Evolutionary conservation across 2,329 filamentous ascomycete genomes (phyloP).

Genomic region (Sclerotinia spermophila): DNA sequence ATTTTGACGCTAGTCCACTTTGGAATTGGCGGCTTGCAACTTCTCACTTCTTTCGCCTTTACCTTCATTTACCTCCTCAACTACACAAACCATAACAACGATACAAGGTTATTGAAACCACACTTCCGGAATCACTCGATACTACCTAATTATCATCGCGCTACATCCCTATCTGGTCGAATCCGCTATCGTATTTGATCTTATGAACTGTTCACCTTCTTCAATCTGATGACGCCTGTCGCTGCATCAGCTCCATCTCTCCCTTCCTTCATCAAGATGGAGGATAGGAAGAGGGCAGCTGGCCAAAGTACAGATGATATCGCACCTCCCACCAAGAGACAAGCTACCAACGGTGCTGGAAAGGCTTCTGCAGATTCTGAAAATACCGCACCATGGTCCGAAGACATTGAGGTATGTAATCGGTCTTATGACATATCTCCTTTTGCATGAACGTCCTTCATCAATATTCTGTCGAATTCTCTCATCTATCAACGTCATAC

Average conservation of each 20-base stretch:
- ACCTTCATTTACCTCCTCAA: conserved; percentile 10
- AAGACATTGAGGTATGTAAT: conserved; percentile 67
- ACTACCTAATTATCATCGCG: conserved; percentile 6
- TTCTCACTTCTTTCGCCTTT: conserved; percentile 17
- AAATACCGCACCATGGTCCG: conserved; percentile 58
- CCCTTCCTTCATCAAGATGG: conserved; percentile 91
- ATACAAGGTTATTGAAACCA: conserved; percentile 11
- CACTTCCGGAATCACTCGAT: neutral
- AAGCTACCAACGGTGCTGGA: conserved; percentile 79
- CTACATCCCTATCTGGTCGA: conserved; percentile 14
- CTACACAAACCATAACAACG: conserved; percentile 20
- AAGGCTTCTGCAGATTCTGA: conserved; percentile 63
- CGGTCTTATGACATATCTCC: conserved; percentile 18
- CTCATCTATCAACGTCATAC: conserved; percentile 26
- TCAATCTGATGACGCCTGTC: conserved; percentile 55
- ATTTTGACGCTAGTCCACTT: conserved; percentile 4
- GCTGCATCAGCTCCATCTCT: conserved; percentile 51
- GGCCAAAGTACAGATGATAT: conserved; percentile 63
- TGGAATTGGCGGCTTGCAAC: conserved; percentile 14
- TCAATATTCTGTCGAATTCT: conserved; percentile 20
- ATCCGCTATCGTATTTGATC: neutral
- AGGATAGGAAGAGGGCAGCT: conserved; percentile 97
- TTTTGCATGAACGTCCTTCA: conserved; percentile 6
- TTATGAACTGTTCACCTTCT: conserved; percentile 16
- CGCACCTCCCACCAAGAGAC: conserved; percentile 86